These are phyloP conservation scores for Silene latifolia DNA, from an alignment of 148 eudicot species.

Conservation along the genomic window DNA sequence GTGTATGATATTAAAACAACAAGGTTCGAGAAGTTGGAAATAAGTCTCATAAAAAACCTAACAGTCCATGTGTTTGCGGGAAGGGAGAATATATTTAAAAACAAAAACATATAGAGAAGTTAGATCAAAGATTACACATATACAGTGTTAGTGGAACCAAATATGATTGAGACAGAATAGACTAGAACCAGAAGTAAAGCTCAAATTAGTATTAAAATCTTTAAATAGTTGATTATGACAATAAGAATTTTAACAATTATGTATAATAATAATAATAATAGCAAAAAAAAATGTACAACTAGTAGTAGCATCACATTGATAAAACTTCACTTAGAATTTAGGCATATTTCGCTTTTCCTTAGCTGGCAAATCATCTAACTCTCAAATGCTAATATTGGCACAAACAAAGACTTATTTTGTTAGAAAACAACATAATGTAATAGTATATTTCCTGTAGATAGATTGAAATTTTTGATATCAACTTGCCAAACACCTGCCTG, in stretches of 20 bases:
- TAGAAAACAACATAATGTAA: constrained; percentile 2
- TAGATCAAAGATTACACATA: background rate
- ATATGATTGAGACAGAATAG: constrained; percentile 2
- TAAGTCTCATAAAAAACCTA: background rate
- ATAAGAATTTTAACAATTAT: background rate
- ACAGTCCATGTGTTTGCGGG: background rate
- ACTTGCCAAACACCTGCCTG: constrained; percentile 1
- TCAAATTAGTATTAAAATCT: background rate
- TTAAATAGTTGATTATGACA: background rate
- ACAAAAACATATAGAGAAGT: background rate
- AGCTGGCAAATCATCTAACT: constrained; percentile 12
- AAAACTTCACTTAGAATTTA: background rate
- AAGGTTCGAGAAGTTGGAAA: background rate
- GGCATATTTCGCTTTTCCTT: constrained; percentile 20
- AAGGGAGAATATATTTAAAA: background rate
- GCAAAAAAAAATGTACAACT: background rate
- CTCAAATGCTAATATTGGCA: background rate
- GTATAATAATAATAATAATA: too few relatives aligned
- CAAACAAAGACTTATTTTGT: background rate
- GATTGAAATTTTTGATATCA: constrained; percentile 11
- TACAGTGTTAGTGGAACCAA: background rate
- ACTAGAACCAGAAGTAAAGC: background rate
- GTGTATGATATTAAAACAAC: too few relatives aligned
- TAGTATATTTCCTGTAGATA: constrained; percentile 10
- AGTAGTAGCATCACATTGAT: background rate